Percentiles rank a stretch among this genome's conserved stretches.
phyloP scores from a whole-genome alignment of 371 early-diverging fungal species.

The Basidiobolus meristosporus region DNA sequence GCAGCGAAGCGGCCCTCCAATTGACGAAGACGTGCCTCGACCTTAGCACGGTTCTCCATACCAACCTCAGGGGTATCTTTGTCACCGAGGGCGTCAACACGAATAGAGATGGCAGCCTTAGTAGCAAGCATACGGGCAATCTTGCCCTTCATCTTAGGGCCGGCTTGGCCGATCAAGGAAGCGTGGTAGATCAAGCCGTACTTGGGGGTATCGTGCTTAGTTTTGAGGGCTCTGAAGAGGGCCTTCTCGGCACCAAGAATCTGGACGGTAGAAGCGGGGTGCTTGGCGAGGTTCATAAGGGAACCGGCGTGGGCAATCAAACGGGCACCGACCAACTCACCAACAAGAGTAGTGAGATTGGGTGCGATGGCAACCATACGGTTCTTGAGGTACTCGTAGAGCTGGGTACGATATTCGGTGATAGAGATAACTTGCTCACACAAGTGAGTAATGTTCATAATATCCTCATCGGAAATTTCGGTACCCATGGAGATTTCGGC shows the following conservation, averaged over 20 bases:
- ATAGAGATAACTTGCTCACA: slow-evolving; percentile 71
- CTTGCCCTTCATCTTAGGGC: slow-evolving; percentile 93
- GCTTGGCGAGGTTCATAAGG: slow-evolving; percentile 75
- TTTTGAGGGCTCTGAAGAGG: slow-evolving; percentile 92
- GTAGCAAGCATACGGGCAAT: slow-evolving; percentile 96
- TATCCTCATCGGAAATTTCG: slow-evolving; percentile 77
- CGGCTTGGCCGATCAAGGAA: slow-evolving; percentile 86
- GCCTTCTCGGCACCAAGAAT: slow-evolving; percentile 97
- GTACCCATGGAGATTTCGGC: slow-evolving; percentile 91
- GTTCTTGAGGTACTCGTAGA: slow-evolving; percentile 76
- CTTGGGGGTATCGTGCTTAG: slow-evolving; percentile 95
- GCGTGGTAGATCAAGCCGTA: slow-evolving; percentile 97
- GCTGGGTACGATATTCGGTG: slow-evolving; percentile 73
- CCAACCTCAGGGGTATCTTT: slow-evolving; percentile 82
- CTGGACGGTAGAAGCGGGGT: slow-evolving; percentile 90
- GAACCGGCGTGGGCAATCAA: slow-evolving; percentile 86
- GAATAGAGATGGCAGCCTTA: slow-evolving; percentile 92
- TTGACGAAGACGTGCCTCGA: slow-evolving; percentile 87
- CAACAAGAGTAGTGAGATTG: slow-evolving; percentile 79
- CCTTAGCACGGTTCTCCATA: slow-evolving; percentile 87
- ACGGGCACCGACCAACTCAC: slow-evolving; percentile 82
- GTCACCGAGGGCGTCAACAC: slow-evolving; percentile 93
- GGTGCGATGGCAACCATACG: slow-evolving; percentile 84
- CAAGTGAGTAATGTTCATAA: slow-evolving; percentile 62
- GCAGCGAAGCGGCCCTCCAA: slow-evolving; percentile 72